Evolutionary conservation across 305 asterid species (phyloP), one percentile per base, ranked within the genome.

Genomic region (Solanum hybrid): DNA sequence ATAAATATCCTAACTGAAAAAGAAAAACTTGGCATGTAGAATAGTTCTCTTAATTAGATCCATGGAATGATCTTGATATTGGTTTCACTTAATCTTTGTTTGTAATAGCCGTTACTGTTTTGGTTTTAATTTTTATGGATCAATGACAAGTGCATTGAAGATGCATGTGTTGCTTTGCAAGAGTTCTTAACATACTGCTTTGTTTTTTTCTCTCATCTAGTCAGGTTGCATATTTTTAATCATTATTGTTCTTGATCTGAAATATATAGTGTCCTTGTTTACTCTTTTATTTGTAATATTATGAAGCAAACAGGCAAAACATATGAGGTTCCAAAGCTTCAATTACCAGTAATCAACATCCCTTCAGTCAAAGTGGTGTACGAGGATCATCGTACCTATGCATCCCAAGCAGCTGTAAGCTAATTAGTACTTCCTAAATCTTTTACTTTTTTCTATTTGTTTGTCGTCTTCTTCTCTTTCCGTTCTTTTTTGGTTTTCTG

Each of bases 301-400:
- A 90, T 95, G 92, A 91, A 98, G 99, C 97, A 94, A 94, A 95
- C 98, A 86, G 99, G 99, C 87, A 95, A 94, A 93, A 92, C 96
- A 56, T 94, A 92, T 90, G 98, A 96, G 93, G 95, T 96, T 38
- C 85, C 91, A 91, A 96, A 94, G 93, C 99, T 98, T 94, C 97
- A 95, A 93, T 90, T 98, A 92, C 99, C 99, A 72, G 93, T 93
- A 88, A 95, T 98, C 92, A 93, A 95, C 92, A 90, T 94, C 87
- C 91, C 94, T 90, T 94, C 94, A 40, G 91, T 93, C 88, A 93
- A 92, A 92, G 96, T 98, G 90, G 92, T 94, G 89, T 96, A 94
- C 86, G 99, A 96, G 93, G 99, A 98, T 93, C 96, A 94, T 92
- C 98, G 99, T 88, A 98, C 99, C 81, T 98, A 94, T 95, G 98